Evolutionary conservation across 768 basidiomycete genomes (phyloP).

Genomic region (Russula emetica): DNA sequence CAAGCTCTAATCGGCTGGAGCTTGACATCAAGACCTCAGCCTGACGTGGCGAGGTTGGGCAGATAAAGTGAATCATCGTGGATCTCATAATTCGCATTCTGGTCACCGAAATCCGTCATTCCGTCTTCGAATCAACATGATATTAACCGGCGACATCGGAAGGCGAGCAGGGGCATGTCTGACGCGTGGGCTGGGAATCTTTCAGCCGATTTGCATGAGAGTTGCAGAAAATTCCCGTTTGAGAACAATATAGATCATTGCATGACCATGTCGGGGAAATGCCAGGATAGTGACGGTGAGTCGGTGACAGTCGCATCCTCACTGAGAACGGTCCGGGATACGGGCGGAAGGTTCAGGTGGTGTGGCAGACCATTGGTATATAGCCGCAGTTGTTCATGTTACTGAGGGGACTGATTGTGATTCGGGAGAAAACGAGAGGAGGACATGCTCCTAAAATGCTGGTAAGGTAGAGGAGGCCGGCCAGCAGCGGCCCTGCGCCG

Average conservation of each 20-base stretch:
- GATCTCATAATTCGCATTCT: conserved; percentile 67
- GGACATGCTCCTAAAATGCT: no score
- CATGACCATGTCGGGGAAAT: conserved; percentile 94
- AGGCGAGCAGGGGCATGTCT: conserved; percentile 36
- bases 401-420: conserved; percentile 19
- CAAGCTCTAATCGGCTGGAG: background rate
- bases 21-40: conserved; percentile 13
- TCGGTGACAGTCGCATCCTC: conserved; percentile 41
- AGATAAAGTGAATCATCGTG: conserved; percentile 94
- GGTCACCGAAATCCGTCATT: no score
- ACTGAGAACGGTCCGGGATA: background rate
- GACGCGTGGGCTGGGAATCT: conserved; percentile 81
- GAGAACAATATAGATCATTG: conserved; percentile 95
- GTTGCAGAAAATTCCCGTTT: conserved; percentile 71
- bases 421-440: conserved; percentile 23
- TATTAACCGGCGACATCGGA: no score
- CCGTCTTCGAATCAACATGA: conserved; percentile 80
- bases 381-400: conserved; percentile 39
- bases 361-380: conserved; percentile 40
- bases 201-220: conserved; percentile 82
- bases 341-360: no score
- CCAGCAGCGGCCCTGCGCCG: no score
- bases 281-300: no score
- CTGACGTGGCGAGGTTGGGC: conserved; percentile 77
- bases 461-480: no score